Conservation (phyloP, 495 filamentous ascomycete genomes). For the Chlorociboria aeruginascens region DNA sequence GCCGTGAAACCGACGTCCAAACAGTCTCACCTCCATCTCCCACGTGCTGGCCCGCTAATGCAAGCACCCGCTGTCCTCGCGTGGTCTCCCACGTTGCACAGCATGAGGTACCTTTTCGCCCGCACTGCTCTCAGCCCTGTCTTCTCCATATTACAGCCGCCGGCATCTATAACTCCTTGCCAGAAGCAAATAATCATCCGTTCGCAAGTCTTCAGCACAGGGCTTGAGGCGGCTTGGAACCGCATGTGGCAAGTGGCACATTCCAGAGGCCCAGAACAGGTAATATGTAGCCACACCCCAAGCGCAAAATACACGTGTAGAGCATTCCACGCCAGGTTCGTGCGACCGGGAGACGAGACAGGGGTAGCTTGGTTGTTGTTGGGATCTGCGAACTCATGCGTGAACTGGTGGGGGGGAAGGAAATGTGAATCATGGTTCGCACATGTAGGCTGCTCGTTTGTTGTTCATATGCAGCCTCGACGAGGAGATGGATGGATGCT, state of each 20-base stretch:
- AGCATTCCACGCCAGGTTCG: constrained; percentile 12
- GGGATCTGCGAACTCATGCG: constrained; percentile 7
- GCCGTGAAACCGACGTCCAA: constrained; percentile 11
- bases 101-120: background rate
- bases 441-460: constrained; percentile 11
- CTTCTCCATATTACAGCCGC: background rate
- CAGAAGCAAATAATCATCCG: too few species aligned
- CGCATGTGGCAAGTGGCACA: background rate
- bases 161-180: too few species aligned
- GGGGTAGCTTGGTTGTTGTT: constrained; percentile 1
- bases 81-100: background rate
- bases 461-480: constrained; percentile 14
- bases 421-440: background rate
- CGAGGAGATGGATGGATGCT: constrained; percentile 7
- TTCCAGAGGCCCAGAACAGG: constrained; percentile 7
- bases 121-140: background rate
- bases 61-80: constrained; percentile 7
- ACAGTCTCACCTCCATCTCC: constrained; percentile 6
- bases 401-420: constrained; percentile 15
- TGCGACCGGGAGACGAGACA: constrained; percentile 2
- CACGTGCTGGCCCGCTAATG: constrained; percentile 1
- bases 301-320: background rate
- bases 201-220: background rate
- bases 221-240: background rate
- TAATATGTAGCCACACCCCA: too few species aligned